Evolutionary conservation across 495 filamentous ascomycete genomes (phyloP).

Genomic region (Usnea hakonensis): DNA sequence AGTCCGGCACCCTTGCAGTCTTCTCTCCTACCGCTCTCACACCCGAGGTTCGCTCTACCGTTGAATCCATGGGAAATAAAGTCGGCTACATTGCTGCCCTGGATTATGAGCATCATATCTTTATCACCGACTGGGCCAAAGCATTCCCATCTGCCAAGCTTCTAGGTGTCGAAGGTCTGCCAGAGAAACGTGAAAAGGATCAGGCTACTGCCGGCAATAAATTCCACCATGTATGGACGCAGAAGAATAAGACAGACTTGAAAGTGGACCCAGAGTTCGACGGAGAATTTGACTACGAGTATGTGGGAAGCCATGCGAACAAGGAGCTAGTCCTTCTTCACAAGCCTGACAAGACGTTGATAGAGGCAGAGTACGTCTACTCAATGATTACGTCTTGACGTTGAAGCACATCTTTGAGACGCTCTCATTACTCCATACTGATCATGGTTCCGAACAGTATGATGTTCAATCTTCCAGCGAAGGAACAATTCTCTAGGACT

Average conservation of each 20-base stretch:
- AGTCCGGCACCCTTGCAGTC: slow-evolving; percentile 69
- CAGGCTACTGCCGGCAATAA: slow-evolving; percentile 58
- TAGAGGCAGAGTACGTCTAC: slow-evolving; percentile 60
- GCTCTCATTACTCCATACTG: too few relatives aligned
- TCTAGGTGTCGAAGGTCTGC: slow-evolving; percentile 76
- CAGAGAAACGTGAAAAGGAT: slow-evolving; percentile 68
- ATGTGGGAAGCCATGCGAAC: slow-evolving; percentile 69
- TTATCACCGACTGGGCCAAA: slow-evolving; percentile 71
- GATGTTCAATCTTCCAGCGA: slow-evolving; percentile 83
- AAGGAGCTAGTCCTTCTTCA: slow-evolving; percentile 83
- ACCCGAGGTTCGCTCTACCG: slow-evolving; percentile 59
- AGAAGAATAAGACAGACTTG: slow-evolving; percentile 41
- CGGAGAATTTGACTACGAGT: slow-evolving; percentile 78
- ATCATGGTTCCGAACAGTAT: slow-evolving; percentile 29
- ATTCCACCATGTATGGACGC: slow-evolving; percentile 61
- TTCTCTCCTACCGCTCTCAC: slow-evolving; percentile 88
- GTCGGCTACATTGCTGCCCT: slow-evolving; percentile 79
- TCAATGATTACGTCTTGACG: neutral
- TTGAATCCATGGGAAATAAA: slow-evolving; percentile 57
- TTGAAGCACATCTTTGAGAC: neutral
- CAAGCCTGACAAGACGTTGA: slow-evolving; percentile 71
- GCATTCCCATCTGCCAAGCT: slow-evolving; percentile 72
- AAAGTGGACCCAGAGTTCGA: slow-evolving; percentile 72
- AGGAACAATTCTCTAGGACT: slow-evolving; percentile 73
- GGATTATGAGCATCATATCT: slow-evolving; percentile 91